Evolutionary conservation across 768 basidiomycete species (phyloP).

Genomic region (Lentinula edodes): DNA sequence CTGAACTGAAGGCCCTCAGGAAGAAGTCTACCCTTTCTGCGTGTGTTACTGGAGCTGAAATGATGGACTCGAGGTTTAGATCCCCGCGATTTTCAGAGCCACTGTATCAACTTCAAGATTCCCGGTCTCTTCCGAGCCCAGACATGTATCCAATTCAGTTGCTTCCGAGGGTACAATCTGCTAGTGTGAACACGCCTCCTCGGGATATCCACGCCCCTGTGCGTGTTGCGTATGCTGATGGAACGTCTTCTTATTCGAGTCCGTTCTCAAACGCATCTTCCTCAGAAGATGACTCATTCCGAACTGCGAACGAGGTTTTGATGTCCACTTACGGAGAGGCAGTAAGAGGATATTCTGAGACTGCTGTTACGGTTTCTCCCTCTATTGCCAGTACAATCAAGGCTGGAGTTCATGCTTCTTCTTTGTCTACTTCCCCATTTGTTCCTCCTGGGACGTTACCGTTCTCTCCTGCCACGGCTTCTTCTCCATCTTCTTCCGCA

Average conservation of each 20-base stretch:
- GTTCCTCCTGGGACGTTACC: neutral
- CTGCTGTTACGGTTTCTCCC: slow-evolving; percentile 4
- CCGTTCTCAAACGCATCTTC: neutral
- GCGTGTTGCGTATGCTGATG: neutral
- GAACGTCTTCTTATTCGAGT: neutral
- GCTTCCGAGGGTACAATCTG: neutral
- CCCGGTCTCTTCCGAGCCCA: slow-evolving; percentile 26
- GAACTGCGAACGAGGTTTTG: slow-evolving; percentile 19
- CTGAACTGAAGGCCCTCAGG: slow-evolving; percentile 39
- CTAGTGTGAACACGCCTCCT: neutral
- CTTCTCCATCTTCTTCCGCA: slow-evolving; percentile 16
- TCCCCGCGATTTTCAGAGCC: slow-evolving; percentile 21
- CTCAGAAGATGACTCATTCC: slow-evolving; percentile 14
- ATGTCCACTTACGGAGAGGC: slow-evolving; percentile 7
- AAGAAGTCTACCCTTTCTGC: slow-evolving; percentile 8
- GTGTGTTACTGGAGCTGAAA: slow-evolving; percentile 20
- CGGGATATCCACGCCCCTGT: neutral
- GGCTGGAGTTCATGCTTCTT: neutral
- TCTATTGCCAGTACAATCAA: neutral
- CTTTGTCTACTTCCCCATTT: neutral
- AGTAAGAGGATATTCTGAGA: neutral
- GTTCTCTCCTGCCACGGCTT: neutral
- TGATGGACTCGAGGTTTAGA: slow-evolving; percentile 20
- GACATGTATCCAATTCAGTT: slow-evolving; percentile 32
- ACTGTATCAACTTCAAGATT: slow-evolving; percentile 16